Conservation (phyloP, 2,329 filamentous ascomycete species). For the Lecanicillium sp. region DNA sequence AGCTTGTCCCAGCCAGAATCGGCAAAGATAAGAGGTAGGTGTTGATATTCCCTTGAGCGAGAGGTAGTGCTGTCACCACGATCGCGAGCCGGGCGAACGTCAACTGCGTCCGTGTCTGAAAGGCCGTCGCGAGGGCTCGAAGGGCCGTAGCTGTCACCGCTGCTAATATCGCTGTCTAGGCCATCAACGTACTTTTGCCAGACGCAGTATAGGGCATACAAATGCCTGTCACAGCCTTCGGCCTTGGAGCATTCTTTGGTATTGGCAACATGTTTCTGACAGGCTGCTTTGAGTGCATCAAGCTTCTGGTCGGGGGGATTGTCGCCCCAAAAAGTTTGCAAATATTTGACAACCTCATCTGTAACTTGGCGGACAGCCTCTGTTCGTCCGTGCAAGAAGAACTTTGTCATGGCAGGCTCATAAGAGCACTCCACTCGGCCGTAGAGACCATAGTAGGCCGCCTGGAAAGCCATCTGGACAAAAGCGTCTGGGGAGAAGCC, state of each 20-base stretch:
- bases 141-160: conserved; percentile 50
- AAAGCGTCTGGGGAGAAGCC: conserved; percentile 96
- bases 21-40: conserved; percentile 72
- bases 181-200: conserved; percentile 88
- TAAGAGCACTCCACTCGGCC: conserved; percentile 92
- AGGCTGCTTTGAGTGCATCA: conserved; percentile 74
- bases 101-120: conserved; percentile 24
- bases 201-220: conserved; percentile 89
- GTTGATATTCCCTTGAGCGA: conserved; percentile 34
- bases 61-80: conserved; percentile 48
- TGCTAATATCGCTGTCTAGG: conserved; percentile 45
- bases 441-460: conserved; percentile 94
- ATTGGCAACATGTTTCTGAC: conserved; percentile 68
- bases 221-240: conserved; percentile 82
- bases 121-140: conserved; percentile 48
- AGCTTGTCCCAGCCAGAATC: conserved; percentile 90
- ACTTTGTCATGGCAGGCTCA: conserved; percentile 97
- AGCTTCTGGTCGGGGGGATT: conserved; percentile 77
- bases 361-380: conserved; percentile 88
- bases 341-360: conserved; percentile 74
- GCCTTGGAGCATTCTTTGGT: conserved; percentile 85
- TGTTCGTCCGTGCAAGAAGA: conserved; percentile 85
- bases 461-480: conserved; percentile 98
- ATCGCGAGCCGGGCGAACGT: conserved; percentile 29
- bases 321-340: conserved; percentile 91